These are phyloP conservation scores for Termitomyces sp. DNA, from an alignment of 768 basidiomycete genomes.

Conservation along the genomic window DNA sequence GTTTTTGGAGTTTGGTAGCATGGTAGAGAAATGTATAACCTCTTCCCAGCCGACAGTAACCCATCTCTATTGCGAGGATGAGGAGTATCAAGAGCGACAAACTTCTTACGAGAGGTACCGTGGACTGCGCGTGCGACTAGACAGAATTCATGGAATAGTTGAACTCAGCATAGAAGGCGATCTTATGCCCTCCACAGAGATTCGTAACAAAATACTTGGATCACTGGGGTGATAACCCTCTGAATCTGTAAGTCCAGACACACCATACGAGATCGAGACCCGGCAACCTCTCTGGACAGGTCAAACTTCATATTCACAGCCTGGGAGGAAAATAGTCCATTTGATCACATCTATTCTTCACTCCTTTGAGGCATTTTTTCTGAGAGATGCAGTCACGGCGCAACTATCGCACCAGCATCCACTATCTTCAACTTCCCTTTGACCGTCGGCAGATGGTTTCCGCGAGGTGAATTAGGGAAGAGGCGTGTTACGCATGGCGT, in stretches of 20 bases:
- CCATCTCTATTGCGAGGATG: neutral
- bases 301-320: constrained; percentile 74
- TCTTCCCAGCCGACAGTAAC: constrained; percentile 55
- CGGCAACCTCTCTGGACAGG: constrained; percentile 67
- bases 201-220: constrained; percentile 67
- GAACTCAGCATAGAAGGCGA: constrained; percentile 67
- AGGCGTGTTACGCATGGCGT: constrained; percentile 62
- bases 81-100: neutral
- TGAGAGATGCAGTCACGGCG: constrained; percentile 64
- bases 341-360: constrained; percentile 65
- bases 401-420: constrained; percentile 61
- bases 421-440: constrained; percentile 65
- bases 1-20: constrained; percentile 71
- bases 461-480: constrained; percentile 64
- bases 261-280: constrained; percentile 64
- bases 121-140: constrained; percentile 58
- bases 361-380: constrained; percentile 59
- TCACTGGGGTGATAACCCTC: constrained; percentile 59
- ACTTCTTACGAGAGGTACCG: constrained; percentile 59
- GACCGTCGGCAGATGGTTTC: constrained; percentile 59
- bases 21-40: constrained; percentile 73
- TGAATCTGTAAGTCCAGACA: constrained; percentile 65
- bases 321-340: constrained; percentile 71
- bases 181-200: constrained; percentile 64
- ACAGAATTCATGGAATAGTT: constrained; percentile 70